Conservation (phyloP, 2,329 filamentous ascomycete genomes). For the Eutypa lata region DNA sequence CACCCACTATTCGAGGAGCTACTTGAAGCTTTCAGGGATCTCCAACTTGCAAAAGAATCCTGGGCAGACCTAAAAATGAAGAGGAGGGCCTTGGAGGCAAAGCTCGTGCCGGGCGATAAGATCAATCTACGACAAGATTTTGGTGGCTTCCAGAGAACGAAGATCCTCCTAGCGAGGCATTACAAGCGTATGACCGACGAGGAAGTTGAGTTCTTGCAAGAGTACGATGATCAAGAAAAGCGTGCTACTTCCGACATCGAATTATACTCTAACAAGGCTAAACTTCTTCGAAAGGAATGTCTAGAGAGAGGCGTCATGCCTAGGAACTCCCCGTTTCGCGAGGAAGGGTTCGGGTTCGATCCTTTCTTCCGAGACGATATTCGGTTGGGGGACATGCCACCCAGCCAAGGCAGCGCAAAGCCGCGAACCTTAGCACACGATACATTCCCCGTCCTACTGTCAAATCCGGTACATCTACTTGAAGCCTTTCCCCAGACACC, state of each 20-base stretch:
- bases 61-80: constrained; percentile 40
- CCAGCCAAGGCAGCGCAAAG: constrained; percentile 12
- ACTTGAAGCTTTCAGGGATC: constrained; percentile 39
- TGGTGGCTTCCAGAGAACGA: constrained; percentile 33
- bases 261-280: constrained; percentile 30
- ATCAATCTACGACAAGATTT: constrained; percentile 19
- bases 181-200: constrained; percentile 31
- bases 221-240: constrained; percentile 37
- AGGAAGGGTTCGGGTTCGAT: constrained; percentile 40
- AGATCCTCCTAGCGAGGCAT: constrained; percentile 28
- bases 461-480: constrained; percentile 45
- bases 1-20: constrained; percentile 47
- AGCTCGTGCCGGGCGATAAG: constrained; percentile 15
- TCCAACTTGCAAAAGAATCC: constrained; percentile 47
- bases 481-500: constrained; percentile 36
- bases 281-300: constrained; percentile 36
- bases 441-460: constrained; percentile 44
- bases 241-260: constrained; percentile 32
- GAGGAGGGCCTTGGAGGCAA: constrained; percentile 27
- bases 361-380: constrained; percentile 39
- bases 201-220: constrained; percentile 41
- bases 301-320: constrained; percentile 39
- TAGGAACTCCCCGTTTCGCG: constrained; percentile 36
- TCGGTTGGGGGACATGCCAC: constrained; percentile 31
- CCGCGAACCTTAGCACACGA: constrained; percentile 34